phyloP scores from a whole-genome alignment of 345 rosid genomes.

The Capsella bursapastoris region DNA sequence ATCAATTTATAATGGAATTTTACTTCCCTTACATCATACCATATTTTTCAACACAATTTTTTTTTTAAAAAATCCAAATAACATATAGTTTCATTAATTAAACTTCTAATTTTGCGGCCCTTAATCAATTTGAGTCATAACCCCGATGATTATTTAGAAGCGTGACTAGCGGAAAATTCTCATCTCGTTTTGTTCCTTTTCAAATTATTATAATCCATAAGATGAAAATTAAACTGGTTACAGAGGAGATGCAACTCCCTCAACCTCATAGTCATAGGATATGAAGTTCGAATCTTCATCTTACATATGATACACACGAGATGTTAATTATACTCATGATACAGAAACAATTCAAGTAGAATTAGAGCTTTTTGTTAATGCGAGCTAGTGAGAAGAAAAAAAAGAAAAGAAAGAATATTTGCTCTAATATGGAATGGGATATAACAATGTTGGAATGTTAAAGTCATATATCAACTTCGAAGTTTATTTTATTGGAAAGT shows the following conservation, averaged over 20 bases:
- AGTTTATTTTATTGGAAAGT: background rate
- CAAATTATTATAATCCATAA: background rate
- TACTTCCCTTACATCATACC: slow-evolving; percentile 40
- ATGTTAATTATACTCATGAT: background rate
- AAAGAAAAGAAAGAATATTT: too few species aligned
- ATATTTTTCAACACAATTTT: slow-evolving; percentile 29
- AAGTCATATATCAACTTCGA: slow-evolving; percentile 16
- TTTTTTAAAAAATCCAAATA: slow-evolving; percentile 1
- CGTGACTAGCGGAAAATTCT: slow-evolving; percentile 38
- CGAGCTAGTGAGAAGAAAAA: too few species aligned
- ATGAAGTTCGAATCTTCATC: background rate
- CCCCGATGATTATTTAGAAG: slow-evolving; percentile 11
- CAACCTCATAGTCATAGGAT: slow-evolving; percentile 8
- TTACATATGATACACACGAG: slow-evolving; percentile 12
- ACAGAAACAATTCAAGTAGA: background rate
- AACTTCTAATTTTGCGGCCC: slow-evolving; percentile 44
- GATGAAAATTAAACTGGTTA: background rate
- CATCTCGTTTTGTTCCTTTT: background rate
- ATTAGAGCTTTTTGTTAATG: background rate
- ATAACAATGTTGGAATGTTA: slow-evolving; percentile 1
- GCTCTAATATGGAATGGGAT: background rate
- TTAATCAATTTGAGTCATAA: slow-evolving; percentile 25
- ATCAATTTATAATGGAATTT: slow-evolving; percentile 48
- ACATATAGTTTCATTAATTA: background rate
- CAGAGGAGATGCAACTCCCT: background rate